Conservation (phyloP, 2,329 filamentous ascomycete species). For the Xylaria sp. region DNA sequence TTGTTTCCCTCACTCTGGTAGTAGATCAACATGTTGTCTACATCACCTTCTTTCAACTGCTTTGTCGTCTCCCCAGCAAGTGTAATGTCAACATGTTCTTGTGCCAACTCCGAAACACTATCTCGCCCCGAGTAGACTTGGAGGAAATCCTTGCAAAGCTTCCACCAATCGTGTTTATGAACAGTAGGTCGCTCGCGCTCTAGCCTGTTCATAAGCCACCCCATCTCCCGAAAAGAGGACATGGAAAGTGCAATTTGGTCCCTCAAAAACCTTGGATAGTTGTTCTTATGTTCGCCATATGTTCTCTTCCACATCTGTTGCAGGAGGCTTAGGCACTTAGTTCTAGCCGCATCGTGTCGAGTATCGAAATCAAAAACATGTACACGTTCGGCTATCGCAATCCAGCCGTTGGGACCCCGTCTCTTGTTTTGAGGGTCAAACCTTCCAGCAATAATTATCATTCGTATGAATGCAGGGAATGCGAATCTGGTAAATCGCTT, state of each 20-base stretch:
- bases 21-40: slow-evolving; percentile 28
- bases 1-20: not conserved
- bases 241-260: slow-evolving; percentile 11
- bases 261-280: slow-evolving; percentile 22
- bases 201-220: slow-evolving; percentile 28
- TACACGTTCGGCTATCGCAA: not conserved
- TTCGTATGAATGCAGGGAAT: slow-evolving; percentile 25
- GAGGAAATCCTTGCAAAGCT: slow-evolving; percentile 10
- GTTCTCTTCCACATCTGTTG: slow-evolving; percentile 9
- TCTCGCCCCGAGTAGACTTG: slow-evolving; percentile 9
- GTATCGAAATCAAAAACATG: not conserved
- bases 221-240: slow-evolving; percentile 30
- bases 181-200: not conserved
- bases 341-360: not conserved
- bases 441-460: slow-evolving; percentile 21
- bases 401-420: not conserved
- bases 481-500: slow-evolving; percentile 21
- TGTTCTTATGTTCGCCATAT: not conserved
- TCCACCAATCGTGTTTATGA: not conserved
- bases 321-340: not conserved
- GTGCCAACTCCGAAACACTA: slow-evolving; percentile 6
- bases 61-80: slow-evolving; percentile 7
- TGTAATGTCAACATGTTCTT: slow-evolving; percentile 16
- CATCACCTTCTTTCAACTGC: not conserved
- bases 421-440: slow-evolving; percentile 18